A percentile compares a stretch with the other conserved stretches of the same genome.
Evolutionary conservation across 176 grass and related monocot species (phyloP).

Genomic region (Themeda triandra): DNA sequence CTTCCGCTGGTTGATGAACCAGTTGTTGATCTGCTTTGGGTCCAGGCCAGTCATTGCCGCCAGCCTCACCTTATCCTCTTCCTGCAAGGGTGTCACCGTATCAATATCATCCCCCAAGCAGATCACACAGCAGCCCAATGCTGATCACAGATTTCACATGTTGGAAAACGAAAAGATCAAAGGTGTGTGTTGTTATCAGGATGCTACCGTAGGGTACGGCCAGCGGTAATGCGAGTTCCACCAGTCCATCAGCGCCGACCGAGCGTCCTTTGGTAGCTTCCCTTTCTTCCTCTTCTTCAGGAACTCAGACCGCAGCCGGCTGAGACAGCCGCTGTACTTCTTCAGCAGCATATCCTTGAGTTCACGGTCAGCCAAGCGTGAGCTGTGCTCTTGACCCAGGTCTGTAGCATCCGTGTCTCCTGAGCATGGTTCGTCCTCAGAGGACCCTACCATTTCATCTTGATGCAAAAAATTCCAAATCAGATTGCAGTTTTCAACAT

Average conservation of each 20-base stretch:
- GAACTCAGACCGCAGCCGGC: conserved; percentile 81
- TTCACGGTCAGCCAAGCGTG: conserved; percentile 64
- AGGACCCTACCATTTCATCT: conserved; percentile 78
- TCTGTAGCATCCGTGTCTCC: conserved; percentile 49
- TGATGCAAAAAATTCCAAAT: not conserved
- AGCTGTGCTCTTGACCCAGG: conserved; percentile 38
- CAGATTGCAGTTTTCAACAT: not conserved
- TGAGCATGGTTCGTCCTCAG: conserved; percentile 74
- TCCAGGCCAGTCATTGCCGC: conserved; percentile 70
- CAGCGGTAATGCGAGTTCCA: conserved; percentile 93
- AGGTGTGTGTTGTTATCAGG: not conserved
- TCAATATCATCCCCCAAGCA: not conserved
- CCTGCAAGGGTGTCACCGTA: conserved; percentile 24
- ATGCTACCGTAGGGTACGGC: conserved; percentile 84
- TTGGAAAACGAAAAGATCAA: not conserved
- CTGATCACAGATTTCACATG: not conserved
- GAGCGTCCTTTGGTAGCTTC: conserved; percentile 84
- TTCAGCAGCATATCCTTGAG: conserved; percentile 98
- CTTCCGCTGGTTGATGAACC: conserved; percentile 99
- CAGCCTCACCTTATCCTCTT: conserved; percentile 84
- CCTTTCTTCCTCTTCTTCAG: conserved; percentile 99
- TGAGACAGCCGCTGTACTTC: conserved; percentile 94
- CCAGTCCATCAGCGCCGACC: conserved; percentile 75
- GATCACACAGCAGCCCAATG: not conserved
- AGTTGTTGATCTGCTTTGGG: conserved; percentile 96